Evolutionary conservation across 2,329 filamentous ascomycete species (phyloP).

Genomic region (Epichloe gansuensis): DNA sequence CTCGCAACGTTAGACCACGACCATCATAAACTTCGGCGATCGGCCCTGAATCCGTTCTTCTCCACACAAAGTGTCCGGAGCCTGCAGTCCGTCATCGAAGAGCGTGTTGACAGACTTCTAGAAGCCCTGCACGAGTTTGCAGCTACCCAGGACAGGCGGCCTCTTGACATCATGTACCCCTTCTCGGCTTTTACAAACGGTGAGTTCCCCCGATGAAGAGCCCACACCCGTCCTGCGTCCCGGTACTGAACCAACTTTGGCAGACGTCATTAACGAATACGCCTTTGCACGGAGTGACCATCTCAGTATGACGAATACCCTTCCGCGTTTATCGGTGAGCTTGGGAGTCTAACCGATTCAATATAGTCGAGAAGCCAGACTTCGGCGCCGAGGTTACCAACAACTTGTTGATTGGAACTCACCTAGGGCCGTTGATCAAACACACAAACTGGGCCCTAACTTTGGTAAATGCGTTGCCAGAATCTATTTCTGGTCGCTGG

Average conservation of each 20-base stretch:
- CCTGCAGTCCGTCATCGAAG: constrained; percentile 25
- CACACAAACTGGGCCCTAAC: constrained; percentile 24
- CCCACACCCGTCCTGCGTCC: neutral
- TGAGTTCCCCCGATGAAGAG: constrained; percentile 6
- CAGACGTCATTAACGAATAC: constrained; percentile 29
- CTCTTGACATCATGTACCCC: constrained; percentile 24
- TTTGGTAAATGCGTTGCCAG: constrained; percentile 23
- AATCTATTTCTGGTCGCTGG: constrained; percentile 23
- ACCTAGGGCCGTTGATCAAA: constrained; percentile 24
- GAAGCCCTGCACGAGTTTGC: constrained; percentile 19
- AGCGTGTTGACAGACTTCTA: constrained; percentile 22
- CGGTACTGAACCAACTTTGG: neutral
- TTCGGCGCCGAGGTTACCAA: constrained; percentile 25
- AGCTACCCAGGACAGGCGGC: constrained; percentile 13
- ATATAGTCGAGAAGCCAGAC: constrained; percentile 20
- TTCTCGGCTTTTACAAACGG: constrained; percentile 28
- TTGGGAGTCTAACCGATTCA: neutral
- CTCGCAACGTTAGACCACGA: constrained; percentile 24
- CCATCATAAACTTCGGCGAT: constrained; percentile 21
- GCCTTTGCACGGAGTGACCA: constrained; percentile 24
- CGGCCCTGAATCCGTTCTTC: constrained; percentile 25
- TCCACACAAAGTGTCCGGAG: constrained; percentile 25
- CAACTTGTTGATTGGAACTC: constrained; percentile 24
- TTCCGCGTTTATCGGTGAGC: neutral
- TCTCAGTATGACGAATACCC: constrained; percentile 13